A percentile compares a stretch with the other conserved stretches of the same genome.
phyloP scores from a whole-genome alignment of 805 yeast species.

The Hanseniaspora vineae region DNA sequence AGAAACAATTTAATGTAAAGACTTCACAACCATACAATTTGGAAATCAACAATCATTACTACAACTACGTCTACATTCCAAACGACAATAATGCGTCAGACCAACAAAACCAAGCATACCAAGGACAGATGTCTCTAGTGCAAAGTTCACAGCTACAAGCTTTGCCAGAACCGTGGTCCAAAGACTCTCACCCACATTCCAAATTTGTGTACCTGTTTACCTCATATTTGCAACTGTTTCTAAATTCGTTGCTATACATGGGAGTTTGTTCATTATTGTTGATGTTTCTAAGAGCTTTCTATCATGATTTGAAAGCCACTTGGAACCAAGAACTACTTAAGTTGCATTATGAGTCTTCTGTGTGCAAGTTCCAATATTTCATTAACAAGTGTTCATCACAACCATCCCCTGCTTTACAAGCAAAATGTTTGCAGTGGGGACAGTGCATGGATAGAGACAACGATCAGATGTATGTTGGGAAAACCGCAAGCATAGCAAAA shows the following conservation, averaged over 20 bases:
- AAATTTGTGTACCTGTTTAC: conserved; percentile 43
- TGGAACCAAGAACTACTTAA: conserved; percentile 36
- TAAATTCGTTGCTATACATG: conserved; percentile 35
- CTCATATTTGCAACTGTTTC: conserved; percentile 45
- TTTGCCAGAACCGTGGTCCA: conserved; percentile 52
- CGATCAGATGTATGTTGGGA: conserved; percentile 29
- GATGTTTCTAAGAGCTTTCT: conserved; percentile 34
- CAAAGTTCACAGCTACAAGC: conserved; percentile 25
- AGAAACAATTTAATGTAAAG: neutral
- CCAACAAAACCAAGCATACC: conserved; percentile 9
- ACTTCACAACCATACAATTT: conserved; percentile 12
- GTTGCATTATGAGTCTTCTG: conserved; percentile 36
- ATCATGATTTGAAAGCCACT: conserved; percentile 39
- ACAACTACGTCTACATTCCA: conserved; percentile 8
- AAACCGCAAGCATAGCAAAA: conserved; percentile 47
- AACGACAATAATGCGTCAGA: conserved; percentile 10
- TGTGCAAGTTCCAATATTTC: conserved; percentile 38
- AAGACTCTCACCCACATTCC: conserved; percentile 36
- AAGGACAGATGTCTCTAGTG: neutral
- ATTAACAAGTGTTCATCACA: conserved; percentile 48
- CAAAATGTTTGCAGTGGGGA: conserved; percentile 48
- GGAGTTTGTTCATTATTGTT: conserved; percentile 33
- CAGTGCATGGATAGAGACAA: conserved; percentile 50
- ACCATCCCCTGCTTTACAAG: conserved; percentile 44
- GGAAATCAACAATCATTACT: conserved; percentile 18